Percentiles rank a stretch among this genome's conserved stretches.
phyloP scores from a whole-genome alignment of 805 yeast species.

The Saccharomycopsis babjevae region DNA sequence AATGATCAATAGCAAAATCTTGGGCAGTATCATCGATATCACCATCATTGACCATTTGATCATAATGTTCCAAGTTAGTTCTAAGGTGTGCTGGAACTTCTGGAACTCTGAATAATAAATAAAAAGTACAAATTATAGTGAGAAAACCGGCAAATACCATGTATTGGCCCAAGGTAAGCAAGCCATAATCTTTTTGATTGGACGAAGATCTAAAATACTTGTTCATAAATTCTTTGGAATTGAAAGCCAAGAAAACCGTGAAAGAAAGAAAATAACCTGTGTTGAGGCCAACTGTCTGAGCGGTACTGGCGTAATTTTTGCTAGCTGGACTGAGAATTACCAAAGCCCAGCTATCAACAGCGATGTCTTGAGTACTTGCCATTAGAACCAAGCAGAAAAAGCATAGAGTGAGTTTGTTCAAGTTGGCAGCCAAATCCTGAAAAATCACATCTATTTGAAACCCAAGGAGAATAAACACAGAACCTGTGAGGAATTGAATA shows the following conservation, averaged over 20 bases:
- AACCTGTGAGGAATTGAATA: slow-evolving; percentile 71
- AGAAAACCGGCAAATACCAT: slow-evolving; percentile 67
- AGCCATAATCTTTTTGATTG: slow-evolving; percentile 39
- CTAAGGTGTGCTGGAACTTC: slow-evolving; percentile 57
- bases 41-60: slow-evolving; percentile 16
- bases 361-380: slow-evolving; percentile 97
- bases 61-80: slow-evolving; percentile 19
- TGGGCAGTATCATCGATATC: slow-evolving; percentile 2
- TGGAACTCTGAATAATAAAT: slow-evolving; percentile 47
- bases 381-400: slow-evolving; percentile 74
- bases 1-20: slow-evolving; percentile 1
- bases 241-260: slow-evolving; percentile 83
- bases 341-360: slow-evolving; percentile 98
- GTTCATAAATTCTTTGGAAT: slow-evolving; percentile 88
- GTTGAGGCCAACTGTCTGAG: slow-evolving; percentile 92
- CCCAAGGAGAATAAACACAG: slow-evolving; percentile 60
- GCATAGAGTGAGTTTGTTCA: slow-evolving; percentile 49
- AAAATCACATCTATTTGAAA: slow-evolving; percentile 39
- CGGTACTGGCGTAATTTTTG: slow-evolving; percentile 88
- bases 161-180: slow-evolving; percentile 65
- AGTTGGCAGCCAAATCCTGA: slow-evolving; percentile 31
- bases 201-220: slow-evolving; percentile 63
- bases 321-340: slow-evolving; percentile 73
- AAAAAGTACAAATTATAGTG: slow-evolving; percentile 56
- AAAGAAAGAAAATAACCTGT: slow-evolving; percentile 87